Conservation (phyloP, 805 yeast genomes). For the Cyberlindnera euphorbiae region DNA sequence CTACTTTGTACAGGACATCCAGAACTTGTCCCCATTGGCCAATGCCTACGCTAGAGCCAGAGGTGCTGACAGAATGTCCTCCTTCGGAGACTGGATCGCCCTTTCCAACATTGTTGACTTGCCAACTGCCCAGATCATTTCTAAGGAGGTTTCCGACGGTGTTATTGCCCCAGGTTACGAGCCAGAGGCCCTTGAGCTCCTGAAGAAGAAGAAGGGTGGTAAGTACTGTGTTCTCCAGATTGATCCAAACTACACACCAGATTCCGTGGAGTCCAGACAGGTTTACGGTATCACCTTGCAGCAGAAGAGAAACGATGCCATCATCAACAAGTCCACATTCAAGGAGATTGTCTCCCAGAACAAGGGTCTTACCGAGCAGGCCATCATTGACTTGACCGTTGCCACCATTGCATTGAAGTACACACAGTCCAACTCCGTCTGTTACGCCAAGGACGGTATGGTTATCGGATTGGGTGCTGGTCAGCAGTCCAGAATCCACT, state of each 20-base stretch:
- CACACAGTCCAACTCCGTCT: conserved; percentile 97
- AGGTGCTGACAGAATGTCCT: conserved; percentile 99
- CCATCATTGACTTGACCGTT: conserved; percentile 87
- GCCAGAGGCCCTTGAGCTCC: conserved; percentile 84
- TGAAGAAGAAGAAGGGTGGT: conserved; percentile 92
- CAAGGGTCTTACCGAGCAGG: conserved; percentile 87
- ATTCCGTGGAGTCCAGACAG: conserved; percentile 78
- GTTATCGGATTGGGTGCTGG: conserved; percentile 99
- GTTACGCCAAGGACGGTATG: conserved; percentile 99
- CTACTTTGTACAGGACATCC: conserved; percentile 92
- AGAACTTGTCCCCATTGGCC: conserved; percentile 93
- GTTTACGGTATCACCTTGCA: conserved; percentile 94
- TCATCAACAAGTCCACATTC: conserved; percentile 85
- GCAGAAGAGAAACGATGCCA: conserved; percentile 97
- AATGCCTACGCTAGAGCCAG: conserved; percentile 98
- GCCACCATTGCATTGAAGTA: conserved; percentile 97
- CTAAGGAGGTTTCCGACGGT: conserved; percentile 97
- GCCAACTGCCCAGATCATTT: conserved; percentile 94
- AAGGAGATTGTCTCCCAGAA: conserved; percentile 86
- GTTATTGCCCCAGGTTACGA: conserved; percentile 97
- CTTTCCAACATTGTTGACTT: conserved; percentile 93
- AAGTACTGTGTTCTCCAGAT: conserved; percentile 95
- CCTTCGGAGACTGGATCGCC: conserved; percentile 98
- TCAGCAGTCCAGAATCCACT: conserved; percentile 98
- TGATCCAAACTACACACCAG: conserved; percentile 91